These are phyloP conservation scores for Arthroderma sp. DNA, from an alignment of 2,329 filamentous ascomycete genomes.

Conservation along the genomic window DNA sequence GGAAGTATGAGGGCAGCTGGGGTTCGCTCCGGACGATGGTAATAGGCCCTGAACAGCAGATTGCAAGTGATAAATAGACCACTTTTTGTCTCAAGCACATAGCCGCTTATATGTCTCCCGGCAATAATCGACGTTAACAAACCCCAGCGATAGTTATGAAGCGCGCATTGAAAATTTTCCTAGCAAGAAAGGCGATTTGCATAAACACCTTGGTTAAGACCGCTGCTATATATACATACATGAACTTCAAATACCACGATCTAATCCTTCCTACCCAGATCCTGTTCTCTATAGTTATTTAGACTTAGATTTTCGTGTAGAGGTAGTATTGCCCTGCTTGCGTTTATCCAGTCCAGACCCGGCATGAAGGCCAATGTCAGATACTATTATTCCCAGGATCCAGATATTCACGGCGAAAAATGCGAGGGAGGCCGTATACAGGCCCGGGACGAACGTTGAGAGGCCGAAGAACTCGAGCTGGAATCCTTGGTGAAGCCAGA, in stretches of 20 bases:
- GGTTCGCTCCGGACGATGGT: no score
- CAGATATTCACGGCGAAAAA: constrained; percentile 84
- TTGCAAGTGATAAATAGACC: no score
- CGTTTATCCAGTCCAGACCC: background rate
- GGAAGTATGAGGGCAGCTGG: no score
- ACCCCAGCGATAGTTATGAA: no score
- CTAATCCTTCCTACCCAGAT: background rate
- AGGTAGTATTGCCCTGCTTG: background rate
- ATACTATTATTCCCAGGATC: constrained; percentile 69
- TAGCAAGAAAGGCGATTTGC: no score
- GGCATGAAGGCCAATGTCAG: constrained; percentile 39
- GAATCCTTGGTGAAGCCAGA: constrained; percentile 65
- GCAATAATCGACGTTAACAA: no score
- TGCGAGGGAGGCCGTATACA: constrained; percentile 60
- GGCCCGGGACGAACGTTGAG: constrained; percentile 72
- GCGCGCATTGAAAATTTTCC: no score
- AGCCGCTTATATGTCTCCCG: no score
- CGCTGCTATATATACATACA: no score
- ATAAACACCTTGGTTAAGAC: no score
- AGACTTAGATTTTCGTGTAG: background rate
- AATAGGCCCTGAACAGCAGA: no score
- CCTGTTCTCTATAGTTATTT: background rate
- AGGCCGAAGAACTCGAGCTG: constrained; percentile 64
- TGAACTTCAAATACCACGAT: background rate
- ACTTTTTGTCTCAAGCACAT: no score